Evolutionary conservation across 352 stramenopile species (phyloP), one percentile per base, ranked within the genome.

Genomic region (Nothophytophthora sp.): DNA sequence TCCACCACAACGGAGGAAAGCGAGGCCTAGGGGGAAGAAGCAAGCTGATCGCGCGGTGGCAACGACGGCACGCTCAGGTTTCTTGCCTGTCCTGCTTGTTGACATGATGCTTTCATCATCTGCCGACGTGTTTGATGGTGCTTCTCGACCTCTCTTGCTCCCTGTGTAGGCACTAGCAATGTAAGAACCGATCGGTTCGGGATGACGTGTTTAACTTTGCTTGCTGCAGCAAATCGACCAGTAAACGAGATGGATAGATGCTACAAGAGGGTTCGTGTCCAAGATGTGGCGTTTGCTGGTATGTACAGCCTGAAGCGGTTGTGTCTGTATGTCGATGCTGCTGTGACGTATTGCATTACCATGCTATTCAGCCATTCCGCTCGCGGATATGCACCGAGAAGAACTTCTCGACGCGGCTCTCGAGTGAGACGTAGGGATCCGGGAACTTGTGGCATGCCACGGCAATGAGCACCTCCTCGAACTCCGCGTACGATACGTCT

Each of bases 401-500:
- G 48, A 92, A 92, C 50, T 88, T 90, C 32, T 90, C 77, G 1
- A 89, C 60, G 15, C 81, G 76, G 36, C 78, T 92, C 62, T 89
- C 78, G 41, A 92, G 71, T 16, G 81, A 90, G n/a, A 68, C 59
- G 51, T 88, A 92, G 22, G 78, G 81, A 39, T 92, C 81, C 11
- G 78, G 76, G 43, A 88, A 89, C 58, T 90, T 92, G 60, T 86
- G 69, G 59, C 81, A 90, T 27, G 81, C 78, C 19, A 88, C 69
- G 30, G 74, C 78, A 44, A 89, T 66, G 46, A 90, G 65, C 4
- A 76, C 67, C 53, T 92, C 81, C 39, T 92, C 69, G 35, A 90
- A 92, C 50, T 79, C 69, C 12, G 77, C 60, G 49, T 81, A 90
- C 29, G 60, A 54, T 11, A 92, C 45, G 16, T 88, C 81, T 28